A percentile compares a stretch with the other conserved stretches of the same genome.
phyloP scores from a whole-genome alignment of 2,329 filamentous ascomycete genomes.

The Cercospora citrullina region DNA sequence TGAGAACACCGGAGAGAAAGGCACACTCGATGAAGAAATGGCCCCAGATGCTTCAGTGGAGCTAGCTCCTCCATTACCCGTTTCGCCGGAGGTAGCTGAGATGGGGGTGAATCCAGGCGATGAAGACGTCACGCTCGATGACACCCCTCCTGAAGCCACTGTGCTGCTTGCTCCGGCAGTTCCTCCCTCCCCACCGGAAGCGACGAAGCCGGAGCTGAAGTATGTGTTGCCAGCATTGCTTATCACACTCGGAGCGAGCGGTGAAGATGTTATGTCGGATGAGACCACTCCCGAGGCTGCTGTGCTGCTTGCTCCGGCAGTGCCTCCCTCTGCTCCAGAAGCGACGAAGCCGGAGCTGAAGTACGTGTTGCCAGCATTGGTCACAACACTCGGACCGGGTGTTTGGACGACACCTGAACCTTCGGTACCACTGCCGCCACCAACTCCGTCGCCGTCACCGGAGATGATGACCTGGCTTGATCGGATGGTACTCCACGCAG shows the following conservation, averaged over 20 bases:
- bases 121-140: conserved; percentile 13
- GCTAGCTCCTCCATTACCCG: conserved; percentile 13
- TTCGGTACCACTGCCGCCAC: conserved; percentile 18
- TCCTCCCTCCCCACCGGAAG: conserved; percentile 23
- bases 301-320: conserved; percentile 21
- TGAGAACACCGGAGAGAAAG: conserved; percentile 17
- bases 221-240: conserved; percentile 27
- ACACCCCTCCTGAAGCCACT: conserved; percentile 14
- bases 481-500: conserved; percentile 23
- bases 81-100: conserved; percentile 16
- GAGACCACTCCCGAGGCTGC: conserved; percentile 13
- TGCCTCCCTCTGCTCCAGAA: conserved; percentile 26
- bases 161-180: conserved; percentile 22
- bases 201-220: conserved; percentile 27
- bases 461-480: conserved; percentile 27
- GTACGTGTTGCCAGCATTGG: conserved; percentile 27
- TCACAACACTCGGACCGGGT: conserved; percentile 23
- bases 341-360: conserved; percentile 27
- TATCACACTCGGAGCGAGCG: conserved; percentile 21
- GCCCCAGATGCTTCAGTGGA: conserved; percentile 13
- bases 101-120: conserved; percentile 12
- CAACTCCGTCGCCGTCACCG: conserved; percentile 21
- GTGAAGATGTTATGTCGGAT: conserved; percentile 8
- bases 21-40: neutral
- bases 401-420: conserved; percentile 23